Percentiles rank a stretch among this genome's conserved stretches.
phyloP scores from a whole-genome alignment of 1,284 basidiomycete genomes.

The Mycosarcoma mackinlayi region DNA sequence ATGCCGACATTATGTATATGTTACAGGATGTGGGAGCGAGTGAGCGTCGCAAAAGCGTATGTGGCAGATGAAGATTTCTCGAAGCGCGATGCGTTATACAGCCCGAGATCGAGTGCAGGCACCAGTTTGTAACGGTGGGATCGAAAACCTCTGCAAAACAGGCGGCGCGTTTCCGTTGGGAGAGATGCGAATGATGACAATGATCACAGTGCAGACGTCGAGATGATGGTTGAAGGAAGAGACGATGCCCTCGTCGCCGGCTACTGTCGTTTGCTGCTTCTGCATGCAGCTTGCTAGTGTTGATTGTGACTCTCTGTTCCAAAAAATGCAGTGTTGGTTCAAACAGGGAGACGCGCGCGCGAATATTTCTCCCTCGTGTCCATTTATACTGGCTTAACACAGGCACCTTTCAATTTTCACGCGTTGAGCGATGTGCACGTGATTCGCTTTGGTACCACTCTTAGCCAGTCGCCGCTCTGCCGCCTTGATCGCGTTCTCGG shows the following conservation, averaged over 20 bases:
- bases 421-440: conserved; percentile 1
- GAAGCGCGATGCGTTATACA: no score
- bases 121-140: no score
- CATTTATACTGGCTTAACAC: conserved; percentile 4
- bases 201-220: not conserved
- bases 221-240: conserved; percentile 3
- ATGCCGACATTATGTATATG: conserved; percentile 4
- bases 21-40: no score
- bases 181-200: not conserved
- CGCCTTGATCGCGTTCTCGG: no score
- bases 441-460: no score
- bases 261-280: not conserved
- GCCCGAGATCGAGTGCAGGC: no score
- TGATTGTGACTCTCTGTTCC: conserved; percentile 8
- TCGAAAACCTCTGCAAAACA: no score
- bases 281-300: conserved; percentile 23
- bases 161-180: no score
- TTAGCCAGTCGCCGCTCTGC: no score
- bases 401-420: no score
- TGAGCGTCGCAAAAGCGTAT: no score
- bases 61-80: no score
- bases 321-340: conserved; percentile 40
- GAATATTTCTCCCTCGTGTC: not conserved
- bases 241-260: not conserved
- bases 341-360: conserved; percentile 22